phyloP scores from a whole-genome alignment of 768 basidiomycete genomes.

The Lactarius quietus region DNA sequence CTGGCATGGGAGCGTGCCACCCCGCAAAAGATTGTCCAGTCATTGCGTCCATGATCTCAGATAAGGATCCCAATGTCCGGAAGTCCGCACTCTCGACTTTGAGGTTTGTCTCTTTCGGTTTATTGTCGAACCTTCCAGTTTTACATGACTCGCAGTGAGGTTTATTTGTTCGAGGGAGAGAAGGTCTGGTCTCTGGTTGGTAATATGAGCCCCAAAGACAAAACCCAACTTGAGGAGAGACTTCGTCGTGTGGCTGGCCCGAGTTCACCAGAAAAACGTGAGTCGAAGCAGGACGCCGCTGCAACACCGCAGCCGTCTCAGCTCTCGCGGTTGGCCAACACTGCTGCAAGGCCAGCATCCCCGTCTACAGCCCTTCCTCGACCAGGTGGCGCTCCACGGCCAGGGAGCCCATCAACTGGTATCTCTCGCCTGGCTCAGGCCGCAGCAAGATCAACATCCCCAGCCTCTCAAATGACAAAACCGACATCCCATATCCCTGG shows the following conservation, averaged over 20 bases:
- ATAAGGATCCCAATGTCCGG: constrained; percentile 85
- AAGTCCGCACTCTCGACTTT: constrained; percentile 81
- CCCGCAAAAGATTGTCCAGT: constrained; percentile 74
- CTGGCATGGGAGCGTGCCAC: constrained; percentile 79
- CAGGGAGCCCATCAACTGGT: constrained; percentile 46
- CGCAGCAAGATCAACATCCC: constrained; percentile 37
- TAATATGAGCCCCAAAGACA: constrained; percentile 75
- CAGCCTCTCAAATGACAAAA: constrained; percentile 31
- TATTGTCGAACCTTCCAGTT: constrained; percentile 6
- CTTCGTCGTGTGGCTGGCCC: constrained; percentile 77
- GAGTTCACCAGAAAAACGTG: constrained; percentile 41
- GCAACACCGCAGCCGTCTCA: constrained; percentile 43
- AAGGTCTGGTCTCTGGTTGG: constrained; percentile 81
- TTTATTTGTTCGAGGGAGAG: constrained; percentile 79
- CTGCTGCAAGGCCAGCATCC: constrained; percentile 47
- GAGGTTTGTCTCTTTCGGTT: constrained; percentile 49
- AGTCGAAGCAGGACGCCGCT: constrained; percentile 38
- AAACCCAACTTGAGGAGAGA: constrained; percentile 88
- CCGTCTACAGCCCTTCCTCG: constrained; percentile 41
- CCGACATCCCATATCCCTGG: constrained; percentile 33
- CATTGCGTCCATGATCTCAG: constrained; percentile 76
- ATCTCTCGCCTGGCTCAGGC: constrained; percentile 44
- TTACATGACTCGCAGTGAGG: constrained; percentile 51
- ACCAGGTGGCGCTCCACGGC: constrained; percentile 43
- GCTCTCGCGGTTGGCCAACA: constrained; percentile 51